Percentiles rank a stretch among this genome's conserved stretches.
Conservation (phyloP, 2,329 filamentous ascomycete species). For the Talaromyces albobiverticillius region DNA sequence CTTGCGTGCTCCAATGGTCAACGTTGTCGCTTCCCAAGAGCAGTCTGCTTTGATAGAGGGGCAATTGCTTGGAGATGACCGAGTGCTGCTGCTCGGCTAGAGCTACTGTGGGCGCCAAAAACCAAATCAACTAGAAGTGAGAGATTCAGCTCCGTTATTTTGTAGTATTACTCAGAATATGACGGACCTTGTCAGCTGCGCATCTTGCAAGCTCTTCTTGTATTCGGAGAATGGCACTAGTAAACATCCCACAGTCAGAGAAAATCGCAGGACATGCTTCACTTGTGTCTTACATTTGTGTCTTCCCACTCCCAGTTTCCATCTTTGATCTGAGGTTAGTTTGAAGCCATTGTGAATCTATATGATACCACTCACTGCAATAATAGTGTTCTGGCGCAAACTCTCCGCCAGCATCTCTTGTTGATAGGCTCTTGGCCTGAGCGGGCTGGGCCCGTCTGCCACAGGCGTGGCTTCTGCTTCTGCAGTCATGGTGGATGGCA, state of each 20-base stretch:
- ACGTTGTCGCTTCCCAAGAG: constrained; percentile 68
- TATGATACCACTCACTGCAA: constrained; percentile 53
- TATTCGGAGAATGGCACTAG: constrained; percentile 66
- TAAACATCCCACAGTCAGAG: neutral
- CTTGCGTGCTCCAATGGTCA: constrained; percentile 67
- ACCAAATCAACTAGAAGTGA: constrained; percentile 58
- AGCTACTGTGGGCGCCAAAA: constrained; percentile 66
- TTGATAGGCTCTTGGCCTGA: constrained; percentile 60
- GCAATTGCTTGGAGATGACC: constrained; percentile 60
- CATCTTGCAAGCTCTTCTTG: constrained; percentile 60
- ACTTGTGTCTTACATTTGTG: constrained; percentile 60
- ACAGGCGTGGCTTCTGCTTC: neutral
- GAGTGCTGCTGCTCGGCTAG: constrained; percentile 65
- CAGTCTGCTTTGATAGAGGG: constrained; percentile 55
- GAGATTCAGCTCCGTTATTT: neutral
- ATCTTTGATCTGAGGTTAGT: constrained; percentile 52
- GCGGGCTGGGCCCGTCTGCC: neutral
- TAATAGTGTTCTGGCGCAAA: constrained; percentile 66
- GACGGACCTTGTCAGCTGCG: constrained; percentile 51
- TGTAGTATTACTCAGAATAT: too few relatives aligned
- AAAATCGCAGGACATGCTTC: neutral
- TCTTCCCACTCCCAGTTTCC: constrained; percentile 79
- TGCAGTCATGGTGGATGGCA: constrained; percentile 4
- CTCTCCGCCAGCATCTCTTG: constrained; percentile 72
- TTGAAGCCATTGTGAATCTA: neutral